Percentiles rank a stretch among this genome's conserved stretches.
These are phyloP conservation scores for Zizania latifolia DNA, from an alignment of 176 grass and related monocot species.

Conservation along the genomic window DNA sequence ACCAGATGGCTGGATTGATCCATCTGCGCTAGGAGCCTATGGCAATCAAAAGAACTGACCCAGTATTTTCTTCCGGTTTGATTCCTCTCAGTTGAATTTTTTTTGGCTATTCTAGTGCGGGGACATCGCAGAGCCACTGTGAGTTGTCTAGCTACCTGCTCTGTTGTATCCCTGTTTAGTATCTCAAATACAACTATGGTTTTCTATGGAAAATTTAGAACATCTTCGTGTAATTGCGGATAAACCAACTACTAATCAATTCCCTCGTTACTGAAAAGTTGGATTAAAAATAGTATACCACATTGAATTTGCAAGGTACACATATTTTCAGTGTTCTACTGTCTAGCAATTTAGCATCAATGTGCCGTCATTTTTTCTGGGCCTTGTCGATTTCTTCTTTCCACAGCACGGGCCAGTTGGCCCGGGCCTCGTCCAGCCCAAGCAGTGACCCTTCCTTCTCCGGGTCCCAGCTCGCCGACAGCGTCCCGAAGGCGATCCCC, in stretches of 20 bases:
- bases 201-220: no score
- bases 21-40: neutral
- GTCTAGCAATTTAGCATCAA: neutral
- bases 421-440: slow-evolving; percentile 56
- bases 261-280: no score
- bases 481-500: slow-evolving; percentile 88
- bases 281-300: no score
- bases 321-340: neutral
- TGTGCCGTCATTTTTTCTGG: slow-evolving; percentile 3
- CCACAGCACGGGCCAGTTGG: slow-evolving; percentile 84
- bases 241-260: no score
- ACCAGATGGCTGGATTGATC: slow-evolving; percentile 62
- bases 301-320: no score
- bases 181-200: no score
- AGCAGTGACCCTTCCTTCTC: slow-evolving; percentile 62
- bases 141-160: neutral
- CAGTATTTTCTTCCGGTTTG: neutral
- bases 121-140: neutral
- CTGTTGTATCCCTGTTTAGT: no score
- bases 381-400: slow-evolving; percentile 49
- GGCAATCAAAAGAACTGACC: neutral
- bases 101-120: slow-evolving; percentile 7
- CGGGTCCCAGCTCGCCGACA: slow-evolving; percentile 76
- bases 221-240: no score
- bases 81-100: neutral